phyloP scores from a whole-genome alignment of 2,329 filamentous ascomycete species.

The Gyromitra esculenta region DNA sequence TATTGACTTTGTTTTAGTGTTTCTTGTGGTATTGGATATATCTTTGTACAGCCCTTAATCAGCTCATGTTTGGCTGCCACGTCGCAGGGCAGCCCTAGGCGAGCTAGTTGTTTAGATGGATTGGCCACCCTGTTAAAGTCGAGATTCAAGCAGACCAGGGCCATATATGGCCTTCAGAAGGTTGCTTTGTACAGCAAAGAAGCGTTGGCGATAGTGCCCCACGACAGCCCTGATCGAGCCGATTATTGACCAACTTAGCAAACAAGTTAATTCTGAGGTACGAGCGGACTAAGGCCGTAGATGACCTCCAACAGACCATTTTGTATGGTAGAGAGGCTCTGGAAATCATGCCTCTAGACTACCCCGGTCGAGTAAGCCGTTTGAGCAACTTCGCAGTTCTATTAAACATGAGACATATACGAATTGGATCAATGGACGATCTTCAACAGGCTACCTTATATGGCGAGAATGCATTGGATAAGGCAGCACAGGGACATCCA shows the following conservation, averaged over 20 bases:
- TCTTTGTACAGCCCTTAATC: too few species aligned
- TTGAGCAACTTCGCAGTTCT: not conserved
- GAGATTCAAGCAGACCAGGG: not conserved
- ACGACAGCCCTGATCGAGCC: not conserved
- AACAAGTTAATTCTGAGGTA: not conserved
- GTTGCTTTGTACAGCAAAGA: constrained; percentile 1
- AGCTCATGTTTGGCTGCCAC: not conserved
- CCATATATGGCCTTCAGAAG: not conserved
- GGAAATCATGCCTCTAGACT: not conserved
- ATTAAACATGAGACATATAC: not conserved
- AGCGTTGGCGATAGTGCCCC: not conserved
- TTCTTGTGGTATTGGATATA: too few species aligned
- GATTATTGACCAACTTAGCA: not conserved
- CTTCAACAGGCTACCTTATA: not conserved
- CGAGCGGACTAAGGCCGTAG: not conserved
- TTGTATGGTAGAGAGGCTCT: not conserved
- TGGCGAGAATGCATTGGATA: not conserved
- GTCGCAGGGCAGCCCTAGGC: not conserved
- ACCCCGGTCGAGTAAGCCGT: not conserved
- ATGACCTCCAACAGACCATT: not conserved
- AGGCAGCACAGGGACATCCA: not conserved
- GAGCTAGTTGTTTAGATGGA: not conserved
- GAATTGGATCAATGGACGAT: not conserved
- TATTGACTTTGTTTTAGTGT: too few species aligned
- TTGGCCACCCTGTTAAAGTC: not conserved